These are phyloP conservation scores for Salvia rosmarinus DNA, from an alignment of 257 asterid species.

Conservation along the genomic window DNA sequence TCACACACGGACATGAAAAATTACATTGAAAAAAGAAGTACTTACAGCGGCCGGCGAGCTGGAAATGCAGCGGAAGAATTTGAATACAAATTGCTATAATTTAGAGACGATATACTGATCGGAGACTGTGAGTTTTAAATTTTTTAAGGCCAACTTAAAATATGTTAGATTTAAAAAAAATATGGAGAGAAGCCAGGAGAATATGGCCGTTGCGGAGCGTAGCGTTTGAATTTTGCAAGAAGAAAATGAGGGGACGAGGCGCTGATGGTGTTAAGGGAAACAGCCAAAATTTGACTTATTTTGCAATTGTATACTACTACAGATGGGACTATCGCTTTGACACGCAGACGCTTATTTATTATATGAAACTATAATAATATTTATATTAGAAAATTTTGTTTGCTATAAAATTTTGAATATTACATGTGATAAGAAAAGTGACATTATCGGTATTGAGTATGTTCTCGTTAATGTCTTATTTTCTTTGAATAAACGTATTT, in stretches of 20 bases:
- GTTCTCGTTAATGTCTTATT: too few relatives aligned
- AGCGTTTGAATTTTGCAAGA: conserved; percentile 45
- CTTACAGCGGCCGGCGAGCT: conserved; percentile 54
- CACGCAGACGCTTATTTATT: too few relatives aligned
- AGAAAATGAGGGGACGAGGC: not conserved
- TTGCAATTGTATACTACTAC: not conserved
- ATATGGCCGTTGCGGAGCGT: conserved; percentile 57
- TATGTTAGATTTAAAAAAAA: not conserved
- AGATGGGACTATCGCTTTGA: too few relatives aligned
- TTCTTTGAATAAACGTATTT: too few relatives aligned
- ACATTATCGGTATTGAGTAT: too few relatives aligned
- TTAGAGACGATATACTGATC: conserved; percentile 30
- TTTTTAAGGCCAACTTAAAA: not conserved
- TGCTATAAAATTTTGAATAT: too few relatives aligned
- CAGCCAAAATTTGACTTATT: conserved; percentile 41
- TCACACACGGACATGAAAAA: not conserved
- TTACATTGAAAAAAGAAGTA: not conserved
- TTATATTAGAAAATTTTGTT: too few relatives aligned
- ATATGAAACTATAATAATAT: not conserved
- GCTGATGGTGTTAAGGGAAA: conserved; percentile 41
- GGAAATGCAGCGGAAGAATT: conserved; percentile 32
- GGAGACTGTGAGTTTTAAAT: conserved; percentile 22
- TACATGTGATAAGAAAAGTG: too few relatives aligned
- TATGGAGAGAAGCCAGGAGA: conserved; percentile 20
- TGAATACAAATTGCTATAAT: conserved; percentile 27